Percentiles rank a stretch among this genome's conserved stretches.
These are phyloP conservation scores for Rhododendron mucronatum DNA, from an alignment of 148 eudicot species.

Conservation along the genomic window DNA sequence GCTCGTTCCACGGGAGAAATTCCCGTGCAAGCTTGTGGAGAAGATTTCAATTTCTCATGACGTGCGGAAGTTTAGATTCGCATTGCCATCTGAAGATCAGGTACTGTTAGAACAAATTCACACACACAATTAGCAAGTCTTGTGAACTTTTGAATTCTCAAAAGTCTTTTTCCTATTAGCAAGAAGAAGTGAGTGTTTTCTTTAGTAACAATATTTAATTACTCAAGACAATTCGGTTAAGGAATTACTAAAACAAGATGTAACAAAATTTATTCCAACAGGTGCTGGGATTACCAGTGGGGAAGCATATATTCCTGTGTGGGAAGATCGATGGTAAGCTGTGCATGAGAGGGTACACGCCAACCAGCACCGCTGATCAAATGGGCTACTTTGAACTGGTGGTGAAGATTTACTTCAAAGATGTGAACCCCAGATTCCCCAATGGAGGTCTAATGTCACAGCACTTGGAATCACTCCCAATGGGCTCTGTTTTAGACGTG, in stretches of 20 bases:
- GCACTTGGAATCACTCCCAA: conserved; percentile 46
- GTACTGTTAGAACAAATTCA: neutral
- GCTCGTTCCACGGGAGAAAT: conserved; percentile 54
- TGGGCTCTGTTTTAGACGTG: conserved; percentile 57
- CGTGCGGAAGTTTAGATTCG: conserved; percentile 59
- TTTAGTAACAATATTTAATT: too few relatives aligned
- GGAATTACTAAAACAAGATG: neutral
- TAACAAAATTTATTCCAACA: neutral
- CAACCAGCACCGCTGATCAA: conserved; percentile 54
- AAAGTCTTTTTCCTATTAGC: too few relatives aligned
- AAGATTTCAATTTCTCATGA: conserved; percentile 71
- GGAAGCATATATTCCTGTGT: conserved; percentile 80
- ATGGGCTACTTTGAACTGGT: conserved; percentile 75
- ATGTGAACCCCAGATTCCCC: conserved; percentile 58
- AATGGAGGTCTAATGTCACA: conserved; percentile 85
- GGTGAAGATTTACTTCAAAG: conserved; percentile 71
- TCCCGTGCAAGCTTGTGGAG: conserved; percentile 64
- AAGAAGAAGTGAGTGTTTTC: too few relatives aligned
- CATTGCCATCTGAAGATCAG: conserved; percentile 60
- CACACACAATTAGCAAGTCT: neutral
- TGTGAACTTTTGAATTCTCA: too few relatives aligned
- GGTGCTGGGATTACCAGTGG: conserved; percentile 72
- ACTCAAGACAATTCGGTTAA: neutral
- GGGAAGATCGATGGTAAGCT: conserved; percentile 60
- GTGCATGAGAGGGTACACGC: conserved; percentile 95